A percentile compares a stretch with the other conserved stretches of the same genome.
phyloP scores from a whole-genome alignment of 441 rosid genomes.

The Euphorbia schlechtendalii region DNA sequence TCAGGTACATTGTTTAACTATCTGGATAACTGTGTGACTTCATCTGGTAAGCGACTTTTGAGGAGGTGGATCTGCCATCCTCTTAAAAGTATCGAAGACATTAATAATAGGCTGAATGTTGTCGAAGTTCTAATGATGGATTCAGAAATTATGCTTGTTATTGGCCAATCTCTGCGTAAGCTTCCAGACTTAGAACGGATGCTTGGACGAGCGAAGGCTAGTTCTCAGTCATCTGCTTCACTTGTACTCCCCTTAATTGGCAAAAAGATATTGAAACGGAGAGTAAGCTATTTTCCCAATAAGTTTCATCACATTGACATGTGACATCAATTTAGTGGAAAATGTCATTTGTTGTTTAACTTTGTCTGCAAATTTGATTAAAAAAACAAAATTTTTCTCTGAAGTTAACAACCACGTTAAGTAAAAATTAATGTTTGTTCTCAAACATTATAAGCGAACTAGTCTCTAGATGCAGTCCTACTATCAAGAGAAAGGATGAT shows the following conservation, averaged over 20 bases:
- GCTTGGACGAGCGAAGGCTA: slow-evolving; percentile 73
- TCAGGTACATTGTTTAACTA: slow-evolving; percentile 84
- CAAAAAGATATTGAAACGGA: slow-evolving; percentile 61
- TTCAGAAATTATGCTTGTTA: slow-evolving; percentile 47
- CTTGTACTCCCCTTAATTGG: slow-evolving; percentile 65
- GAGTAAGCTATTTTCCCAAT: slow-evolving; percentile 36
- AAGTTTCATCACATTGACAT: not conserved
- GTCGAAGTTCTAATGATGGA: slow-evolving; percentile 48
- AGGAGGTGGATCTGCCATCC: slow-evolving; percentile 97
- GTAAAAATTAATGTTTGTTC: not conserved
- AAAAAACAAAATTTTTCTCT: not conserved
- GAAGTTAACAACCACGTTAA: not conserved
- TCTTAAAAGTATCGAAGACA: slow-evolving; percentile 61
- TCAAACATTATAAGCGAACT: slow-evolving; percentile 3
- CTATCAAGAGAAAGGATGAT: not conserved
- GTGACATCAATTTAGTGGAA: not conserved
- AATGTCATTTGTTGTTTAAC: not conserved
- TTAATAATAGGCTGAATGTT: slow-evolving; percentile 71
- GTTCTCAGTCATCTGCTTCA: slow-evolving; percentile 56
- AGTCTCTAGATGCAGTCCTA: too few species aligned
- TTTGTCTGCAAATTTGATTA: not conserved
- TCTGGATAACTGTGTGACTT: slow-evolving; percentile 76
- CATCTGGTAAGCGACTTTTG: slow-evolving; percentile 79
- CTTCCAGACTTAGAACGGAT: slow-evolving; percentile 88
- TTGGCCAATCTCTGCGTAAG: slow-evolving; percentile 57